Base-by-base conservation (phyloP, 164 flowering plant species). In the Magnolia officinalis region DNA sequence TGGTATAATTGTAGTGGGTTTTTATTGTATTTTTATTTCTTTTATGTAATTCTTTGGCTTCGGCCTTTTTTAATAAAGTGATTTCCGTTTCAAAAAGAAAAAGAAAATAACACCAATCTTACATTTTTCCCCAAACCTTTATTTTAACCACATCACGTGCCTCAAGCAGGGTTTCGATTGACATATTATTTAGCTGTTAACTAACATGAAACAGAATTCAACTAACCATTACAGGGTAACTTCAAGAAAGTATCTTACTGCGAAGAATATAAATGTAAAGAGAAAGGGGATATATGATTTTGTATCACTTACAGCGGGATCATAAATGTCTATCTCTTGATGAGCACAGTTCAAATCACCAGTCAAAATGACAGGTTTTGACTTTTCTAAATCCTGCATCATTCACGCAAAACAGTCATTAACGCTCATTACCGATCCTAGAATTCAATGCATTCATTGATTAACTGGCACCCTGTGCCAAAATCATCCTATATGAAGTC, bases 301-400 rank as follows among this genome's bases (percentile, higher is more conserved):
- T n/a, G 37, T 51, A 61, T 64, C 59, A 87, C 98, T 90, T 87
- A 96, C 98, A 71, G 97, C 93, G 29, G 99, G 99, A 80, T 94
- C 86, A 77, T 75, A 87, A 70, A 96, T 92, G 83, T 96, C 99
- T 73, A 96, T 96, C 87, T 96, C 99, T 82, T 92, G 86, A 87
- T 94, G 97, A 49, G 98, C 98, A 82, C 98, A 94, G 80, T 96
- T 96, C 76, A 96, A 78, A 86, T 96, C 99, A 75, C 99, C 99
- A 45, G 97, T 92, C 89, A 96, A 83, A 83, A 96, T 90, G 71
- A 96, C 99, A 78, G 99, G 99, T 82, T 96, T 96, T 63, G 87
- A 86, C 82, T 89, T 92, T 78, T 96, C 98, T 64, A 96, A 88
- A 75, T 96, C 98, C 99, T 96, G 91, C 72, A 86, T 72, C 70